These are phyloP conservation scores for Mrakia frigida DNA, from an alignment of 768 basidiomycete genomes.

Conservation along the genomic window DNA sequence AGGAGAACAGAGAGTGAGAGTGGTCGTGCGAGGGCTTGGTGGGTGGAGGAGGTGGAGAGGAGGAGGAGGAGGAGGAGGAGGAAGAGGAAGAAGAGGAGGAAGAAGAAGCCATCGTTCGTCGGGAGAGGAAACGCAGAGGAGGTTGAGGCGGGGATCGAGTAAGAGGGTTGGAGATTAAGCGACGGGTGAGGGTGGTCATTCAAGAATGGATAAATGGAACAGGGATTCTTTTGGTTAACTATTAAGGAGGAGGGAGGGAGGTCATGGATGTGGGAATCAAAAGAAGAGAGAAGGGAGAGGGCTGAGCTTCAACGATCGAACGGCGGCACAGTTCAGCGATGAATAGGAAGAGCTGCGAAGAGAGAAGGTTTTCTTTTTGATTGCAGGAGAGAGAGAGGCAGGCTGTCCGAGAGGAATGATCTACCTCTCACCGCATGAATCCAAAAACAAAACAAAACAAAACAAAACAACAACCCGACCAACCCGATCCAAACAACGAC, in stretches of 20 bases:
- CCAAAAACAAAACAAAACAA: too few species aligned
- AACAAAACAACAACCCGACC: background rate
- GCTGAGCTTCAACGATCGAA: background rate
- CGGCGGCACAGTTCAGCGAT: background rate
- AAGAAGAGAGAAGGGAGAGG: slow-evolving; percentile 4
- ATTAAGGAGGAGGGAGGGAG: background rate
- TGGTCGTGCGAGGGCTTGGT: slow-evolving; percentile 2
- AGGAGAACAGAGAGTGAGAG: background rate
- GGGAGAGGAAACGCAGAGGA: background rate
- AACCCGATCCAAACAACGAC: too few species aligned
- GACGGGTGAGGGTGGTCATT: background rate
- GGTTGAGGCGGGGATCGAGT: background rate
- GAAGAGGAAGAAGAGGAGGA: background rate
- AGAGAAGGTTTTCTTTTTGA: background rate
- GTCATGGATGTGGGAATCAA: slow-evolving; percentile 10
- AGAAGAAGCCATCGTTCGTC: background rate
- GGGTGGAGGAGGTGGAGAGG: background rate
- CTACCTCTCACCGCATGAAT: too few species aligned
- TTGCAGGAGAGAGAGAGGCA: background rate
- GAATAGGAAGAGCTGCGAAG: background rate
- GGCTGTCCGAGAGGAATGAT: too few species aligned
- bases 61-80: background rate
- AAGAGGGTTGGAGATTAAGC: background rate
- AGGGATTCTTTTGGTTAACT: background rate
- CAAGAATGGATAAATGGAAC: background rate